Evolutionary conservation across 345 rosid species (phyloP).

Genomic region (Boechera retrofracta): DNA sequence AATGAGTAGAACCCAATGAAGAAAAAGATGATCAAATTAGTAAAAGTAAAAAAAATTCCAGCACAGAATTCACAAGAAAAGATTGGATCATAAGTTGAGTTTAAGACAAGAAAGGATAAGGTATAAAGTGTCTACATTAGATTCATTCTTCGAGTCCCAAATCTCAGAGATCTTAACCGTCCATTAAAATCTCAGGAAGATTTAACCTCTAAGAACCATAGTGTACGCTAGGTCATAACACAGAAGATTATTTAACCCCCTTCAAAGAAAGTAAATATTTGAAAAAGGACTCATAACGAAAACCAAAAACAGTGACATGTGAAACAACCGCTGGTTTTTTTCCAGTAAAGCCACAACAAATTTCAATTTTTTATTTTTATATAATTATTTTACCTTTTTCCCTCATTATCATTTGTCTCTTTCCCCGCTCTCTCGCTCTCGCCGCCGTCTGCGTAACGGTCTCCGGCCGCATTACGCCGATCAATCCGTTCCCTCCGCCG

Average conservation of each 20-base stretch:
- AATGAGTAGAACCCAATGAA: conserved; percentile 15
- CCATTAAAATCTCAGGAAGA: neutral
- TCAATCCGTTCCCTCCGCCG: conserved; percentile 23
- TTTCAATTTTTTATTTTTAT: conserved; percentile 11
- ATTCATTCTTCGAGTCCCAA: neutral
- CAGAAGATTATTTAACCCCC: conserved; percentile 4
- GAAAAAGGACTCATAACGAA: conserved; percentile 35
- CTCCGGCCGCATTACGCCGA: conserved; percentile 46
- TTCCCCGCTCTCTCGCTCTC: conserved; percentile 50
- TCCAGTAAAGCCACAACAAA: conserved; percentile 4
- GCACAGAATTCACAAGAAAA: conserved; percentile 29
- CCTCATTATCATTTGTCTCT: conserved; percentile 34
- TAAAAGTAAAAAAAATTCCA: neutral
- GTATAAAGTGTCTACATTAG: conserved; percentile 8
- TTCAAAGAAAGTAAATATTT: conserved; percentile 16
- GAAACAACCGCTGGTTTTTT: conserved; percentile 29
- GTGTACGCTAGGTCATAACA: neutral
- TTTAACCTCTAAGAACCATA: neutral
- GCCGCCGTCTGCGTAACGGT: conserved; percentile 57
- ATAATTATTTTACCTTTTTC: conserved; percentile 3
- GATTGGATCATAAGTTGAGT: conserved; percentile 6
- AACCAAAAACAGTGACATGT: conserved; percentile 22
- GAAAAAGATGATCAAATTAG: neutral
- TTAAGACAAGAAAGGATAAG: neutral
- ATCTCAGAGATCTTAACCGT: neutral